Percentiles rank a stretch among this genome's conserved stretches.
phyloP scores from a whole-genome alignment of 2,329 filamentous ascomycete species.

The Monilinia laxa region DNA sequence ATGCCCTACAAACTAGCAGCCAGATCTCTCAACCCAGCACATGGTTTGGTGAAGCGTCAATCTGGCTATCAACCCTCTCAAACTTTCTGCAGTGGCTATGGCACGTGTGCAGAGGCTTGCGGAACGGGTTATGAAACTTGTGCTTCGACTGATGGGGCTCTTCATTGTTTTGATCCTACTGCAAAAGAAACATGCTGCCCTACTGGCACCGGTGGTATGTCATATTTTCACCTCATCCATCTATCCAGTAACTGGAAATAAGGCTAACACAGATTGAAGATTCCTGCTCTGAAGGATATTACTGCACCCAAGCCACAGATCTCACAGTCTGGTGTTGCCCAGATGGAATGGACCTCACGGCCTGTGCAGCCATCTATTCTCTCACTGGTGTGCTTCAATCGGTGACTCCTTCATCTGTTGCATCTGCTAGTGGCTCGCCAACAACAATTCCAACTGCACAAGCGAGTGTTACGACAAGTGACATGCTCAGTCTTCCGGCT shows the following conservation, averaged over 20 bases:
- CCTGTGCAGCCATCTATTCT: constrained; percentile 54
- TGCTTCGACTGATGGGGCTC: constrained; percentile 7
- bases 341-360: constrained; percentile 48
- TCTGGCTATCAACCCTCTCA: constrained; percentile 20
- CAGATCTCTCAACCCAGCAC: constrained; percentile 7
- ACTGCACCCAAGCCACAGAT: constrained; percentile 56
- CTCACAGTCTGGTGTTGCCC: constrained; percentile 61
- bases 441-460: neutral
- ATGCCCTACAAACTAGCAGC: constrained; percentile 21
- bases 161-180: constrained; percentile 21
- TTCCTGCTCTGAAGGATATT: constrained; percentile 46
- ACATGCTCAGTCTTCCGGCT: neutral
- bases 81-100: constrained; percentile 17
- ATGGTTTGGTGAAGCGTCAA: constrained; percentile 20
- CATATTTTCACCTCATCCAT: neutral
- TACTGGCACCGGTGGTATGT: constrained; percentile 21
- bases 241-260: too few species aligned
- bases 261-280: constrained; percentile 10
- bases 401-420: neutral
- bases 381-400: constrained; percentile 48
- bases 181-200: constrained; percentile 17
- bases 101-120: constrained; percentile 21
- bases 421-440: neutral
- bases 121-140: constrained; percentile 22
- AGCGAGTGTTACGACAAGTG: neutral